These are phyloP conservation scores for Panicum hallii DNA, from an alignment of 202 grass and related monocot species.

Conservation along the genomic window DNA sequence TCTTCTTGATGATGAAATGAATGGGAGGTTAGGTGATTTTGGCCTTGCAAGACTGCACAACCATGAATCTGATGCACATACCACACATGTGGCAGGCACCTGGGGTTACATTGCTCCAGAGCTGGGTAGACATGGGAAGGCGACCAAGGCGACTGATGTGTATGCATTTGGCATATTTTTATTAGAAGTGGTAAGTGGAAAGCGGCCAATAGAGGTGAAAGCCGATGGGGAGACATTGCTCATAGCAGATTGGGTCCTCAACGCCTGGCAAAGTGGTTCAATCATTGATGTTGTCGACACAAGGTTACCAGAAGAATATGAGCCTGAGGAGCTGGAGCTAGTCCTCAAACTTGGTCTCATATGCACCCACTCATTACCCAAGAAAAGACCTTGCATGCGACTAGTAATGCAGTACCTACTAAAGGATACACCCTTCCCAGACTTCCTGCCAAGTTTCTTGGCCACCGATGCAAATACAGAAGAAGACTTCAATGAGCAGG, in stretches of 20 bases:
- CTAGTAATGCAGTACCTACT: constrained; percentile 5
- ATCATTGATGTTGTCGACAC: neutral
- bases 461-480: neutral
- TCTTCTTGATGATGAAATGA: neutral
- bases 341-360: neutral
- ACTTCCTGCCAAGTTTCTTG: neutral
- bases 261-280: neutral
- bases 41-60: neutral
- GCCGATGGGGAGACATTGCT: neutral
- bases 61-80: neutral
- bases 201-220: neutral
- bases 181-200: neutral
- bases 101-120: neutral
- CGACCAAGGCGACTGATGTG: neutral
- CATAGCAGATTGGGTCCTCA: neutral
- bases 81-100: neutral
- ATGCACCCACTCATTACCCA: neutral
- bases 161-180: neutral
- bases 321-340: neutral
- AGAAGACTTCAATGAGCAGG: neutral
- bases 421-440: neutral
- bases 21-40: neutral
- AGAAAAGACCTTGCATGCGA: neutral
- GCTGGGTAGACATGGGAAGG: neutral
- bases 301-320: constrained; percentile 1